phyloP scores from a whole-genome alignment of 306 rosid genomes.

The Macrotyloma uniflorum region DNA sequence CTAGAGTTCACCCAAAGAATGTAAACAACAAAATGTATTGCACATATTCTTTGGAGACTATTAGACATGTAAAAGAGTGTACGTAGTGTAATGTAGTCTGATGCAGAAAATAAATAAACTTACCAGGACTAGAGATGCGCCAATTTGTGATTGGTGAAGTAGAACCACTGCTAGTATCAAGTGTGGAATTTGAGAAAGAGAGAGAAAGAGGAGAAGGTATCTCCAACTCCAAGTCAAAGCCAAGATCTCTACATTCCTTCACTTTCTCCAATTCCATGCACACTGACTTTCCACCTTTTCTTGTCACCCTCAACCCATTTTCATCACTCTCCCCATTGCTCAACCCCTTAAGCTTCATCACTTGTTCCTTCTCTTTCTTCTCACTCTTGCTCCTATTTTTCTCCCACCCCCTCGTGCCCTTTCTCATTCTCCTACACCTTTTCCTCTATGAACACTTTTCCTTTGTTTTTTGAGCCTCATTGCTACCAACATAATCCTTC shows the following conservation, averaged over 20 bases:
- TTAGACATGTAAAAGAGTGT: neutral
- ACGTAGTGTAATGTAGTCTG: too few relatives aligned
- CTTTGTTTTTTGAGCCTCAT: conserved; percentile 36
- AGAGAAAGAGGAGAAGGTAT: conserved; percentile 38
- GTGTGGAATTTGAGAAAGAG: conserved; percentile 43
- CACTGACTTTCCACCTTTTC: conserved; percentile 62
- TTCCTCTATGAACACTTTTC: neutral
- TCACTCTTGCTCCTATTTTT: neutral
- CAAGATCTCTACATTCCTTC: conserved; percentile 73
- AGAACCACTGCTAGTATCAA: conserved; percentile 54
- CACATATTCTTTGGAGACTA: neutral
- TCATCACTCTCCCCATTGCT: neutral
- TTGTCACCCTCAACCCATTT: conserved; percentile 43
- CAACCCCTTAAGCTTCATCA: neutral
- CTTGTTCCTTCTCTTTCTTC: conserved; percentile 4
- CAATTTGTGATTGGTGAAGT: conserved; percentile 65
- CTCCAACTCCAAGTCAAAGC: conserved; percentile 31
- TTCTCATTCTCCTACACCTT: conserved; percentile 34
- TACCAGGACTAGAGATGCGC: conserved; percentile 76
- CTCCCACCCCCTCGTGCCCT: conserved; percentile 9
- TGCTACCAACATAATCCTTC: neutral
- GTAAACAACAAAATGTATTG: neutral
- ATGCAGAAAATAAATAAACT: too few relatives aligned
- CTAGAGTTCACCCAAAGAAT: too few relatives aligned
- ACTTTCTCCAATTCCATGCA: conserved; percentile 78